These are phyloP conservation scores for Pezicula neosporulosa DNA, from an alignment of 2,329 filamentous ascomycete species.

Conservation along the genomic window DNA sequence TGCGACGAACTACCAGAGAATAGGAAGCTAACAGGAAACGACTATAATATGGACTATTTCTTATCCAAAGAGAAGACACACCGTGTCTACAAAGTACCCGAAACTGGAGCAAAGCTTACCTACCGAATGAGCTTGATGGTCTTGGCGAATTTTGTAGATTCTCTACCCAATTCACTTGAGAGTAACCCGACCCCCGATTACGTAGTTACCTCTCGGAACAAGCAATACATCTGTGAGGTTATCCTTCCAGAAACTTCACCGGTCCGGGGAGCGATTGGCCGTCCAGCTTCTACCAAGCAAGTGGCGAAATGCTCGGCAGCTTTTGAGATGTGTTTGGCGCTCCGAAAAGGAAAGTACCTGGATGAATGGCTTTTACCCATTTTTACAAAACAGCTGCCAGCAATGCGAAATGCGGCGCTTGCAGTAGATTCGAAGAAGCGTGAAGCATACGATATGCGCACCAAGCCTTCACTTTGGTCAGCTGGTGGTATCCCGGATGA, in stretches of 20 bases:
- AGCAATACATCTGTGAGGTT: constrained; percentile 72
- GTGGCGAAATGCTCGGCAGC: constrained; percentile 86
- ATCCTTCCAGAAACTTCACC: constrained; percentile 74
- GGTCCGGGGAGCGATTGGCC: constrained; percentile 62
- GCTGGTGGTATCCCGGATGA: constrained; percentile 39
- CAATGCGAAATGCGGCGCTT: constrained; percentile 82
- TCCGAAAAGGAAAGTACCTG: constrained; percentile 65
- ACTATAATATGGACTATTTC: constrained; percentile 53
- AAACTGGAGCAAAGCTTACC: constrained; percentile 74
- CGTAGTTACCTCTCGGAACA: constrained; percentile 50
- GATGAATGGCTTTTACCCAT: constrained; percentile 72
- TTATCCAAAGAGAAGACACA: constrained; percentile 41
- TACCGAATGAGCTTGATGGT: constrained; percentile 71
- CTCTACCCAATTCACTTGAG: constrained; percentile 49
- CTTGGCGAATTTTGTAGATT: constrained; percentile 70
- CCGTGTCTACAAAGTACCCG: constrained; percentile 51
- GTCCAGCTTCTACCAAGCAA: constrained; percentile 63
- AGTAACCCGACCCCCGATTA: constrained; percentile 49
- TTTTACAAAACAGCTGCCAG: constrained; percentile 67
- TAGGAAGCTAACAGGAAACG: constrained; percentile 60
- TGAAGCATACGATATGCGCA: constrained; percentile 70
- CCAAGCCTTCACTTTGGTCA: constrained; percentile 76
- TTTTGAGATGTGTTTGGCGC: constrained; percentile 72
- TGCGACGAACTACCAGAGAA: constrained; percentile 73
- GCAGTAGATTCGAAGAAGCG: constrained; percentile 78